These are phyloP conservation scores for Annulohypoxylon maeteangense DNA, from an alignment of 495 filamentous ascomycete species.

Conservation along the genomic window DNA sequence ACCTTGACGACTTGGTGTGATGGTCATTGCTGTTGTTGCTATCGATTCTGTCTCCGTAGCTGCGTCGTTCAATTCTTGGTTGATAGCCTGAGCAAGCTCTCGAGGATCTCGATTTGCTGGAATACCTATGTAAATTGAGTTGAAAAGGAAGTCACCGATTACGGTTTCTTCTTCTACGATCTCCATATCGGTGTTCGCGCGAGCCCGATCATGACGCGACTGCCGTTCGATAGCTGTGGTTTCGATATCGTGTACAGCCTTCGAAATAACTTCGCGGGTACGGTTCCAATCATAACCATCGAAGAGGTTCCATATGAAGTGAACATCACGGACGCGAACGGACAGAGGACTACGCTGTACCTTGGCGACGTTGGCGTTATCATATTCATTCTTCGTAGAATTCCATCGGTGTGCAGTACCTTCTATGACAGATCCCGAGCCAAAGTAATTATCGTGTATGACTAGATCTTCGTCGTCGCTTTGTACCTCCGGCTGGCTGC, in stretches of 20 bases:
- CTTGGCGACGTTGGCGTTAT: slow-evolving; percentile 69
- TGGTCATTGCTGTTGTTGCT: slow-evolving; percentile 74
- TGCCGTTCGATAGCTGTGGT: slow-evolving; percentile 78
- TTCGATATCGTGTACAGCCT: slow-evolving; percentile 88
- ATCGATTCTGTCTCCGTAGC: slow-evolving; percentile 89
- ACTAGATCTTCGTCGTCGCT: slow-evolving; percentile 61
- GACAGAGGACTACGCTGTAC: slow-evolving; percentile 76
- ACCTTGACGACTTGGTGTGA: slow-evolving; percentile 65
- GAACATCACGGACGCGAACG: slow-evolving; percentile 82
- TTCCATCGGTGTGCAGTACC: slow-evolving; percentile 83
- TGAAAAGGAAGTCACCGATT: slow-evolving; percentile 96
- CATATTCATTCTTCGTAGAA: slow-evolving; percentile 77
- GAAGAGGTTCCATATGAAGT: slow-evolving; percentile 97
- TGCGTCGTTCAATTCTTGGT: slow-evolving; percentile 85
- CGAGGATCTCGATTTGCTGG: slow-evolving; percentile 84
- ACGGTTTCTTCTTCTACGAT: slow-evolving; percentile 83
- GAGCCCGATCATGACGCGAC: slow-evolving; percentile 54
- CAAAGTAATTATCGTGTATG: slow-evolving; percentile 86
- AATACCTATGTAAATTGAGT: slow-evolving; percentile 97
- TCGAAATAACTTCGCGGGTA: slow-evolving; percentile 85
- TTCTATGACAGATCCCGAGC: slow-evolving; percentile 65
- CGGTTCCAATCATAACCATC: slow-evolving; percentile 97
- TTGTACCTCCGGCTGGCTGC: slow-evolving; percentile 40
- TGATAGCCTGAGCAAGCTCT: slow-evolving; percentile 84
- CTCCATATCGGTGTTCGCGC: slow-evolving; percentile 62